These are phyloP conservation scores for Kluyveromyces nonfermentans DNA, from an alignment of 805 yeast species.

Conservation along the genomic window DNA sequence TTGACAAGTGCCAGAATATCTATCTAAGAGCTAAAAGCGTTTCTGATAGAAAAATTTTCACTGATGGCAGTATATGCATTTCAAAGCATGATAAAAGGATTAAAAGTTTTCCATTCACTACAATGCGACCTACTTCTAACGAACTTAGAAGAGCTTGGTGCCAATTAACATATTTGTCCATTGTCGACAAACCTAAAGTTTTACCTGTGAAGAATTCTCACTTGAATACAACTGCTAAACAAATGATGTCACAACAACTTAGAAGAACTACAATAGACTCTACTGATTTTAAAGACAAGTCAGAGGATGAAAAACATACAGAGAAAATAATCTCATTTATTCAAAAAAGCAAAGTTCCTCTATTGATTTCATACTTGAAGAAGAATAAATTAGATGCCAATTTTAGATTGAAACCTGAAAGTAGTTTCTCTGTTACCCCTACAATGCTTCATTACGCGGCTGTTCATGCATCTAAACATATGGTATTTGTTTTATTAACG, in stretches of 20 bases:
- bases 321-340: slow-evolving; percentile 48
- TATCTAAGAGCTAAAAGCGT: slow-evolving; percentile 77
- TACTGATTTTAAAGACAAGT: slow-evolving; percentile 11
- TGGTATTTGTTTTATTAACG: slow-evolving; percentile 51
- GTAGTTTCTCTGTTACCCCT: slow-evolving; percentile 48
- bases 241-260: neutral
- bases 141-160: slow-evolving; percentile 84
- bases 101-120: slow-evolving; percentile 75
- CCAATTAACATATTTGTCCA: slow-evolving; percentile 51
- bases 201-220: slow-evolving; percentile 23
- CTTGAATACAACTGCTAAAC: too few species aligned
- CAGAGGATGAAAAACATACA: slow-evolving; percentile 42
- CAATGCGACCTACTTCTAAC: slow-evolving; percentile 72
- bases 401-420: slow-evolving; percentile 45
- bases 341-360: slow-evolving; percentile 70
- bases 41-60: slow-evolving; percentile 50
- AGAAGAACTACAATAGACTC: neutral
- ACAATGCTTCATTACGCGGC: slow-evolving; percentile 76
- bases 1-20: slow-evolving; percentile 57
- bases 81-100: slow-evolving; percentile 50
- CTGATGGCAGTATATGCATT: slow-evolving; percentile 51
- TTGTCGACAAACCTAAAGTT: slow-evolving; percentile 46
- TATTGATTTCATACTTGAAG: slow-evolving; percentile 51
- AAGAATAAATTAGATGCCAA: slow-evolving; percentile 48
- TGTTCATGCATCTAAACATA: slow-evolving; percentile 52